Conservation (phyloP, 148 eudicot genomes). For the Rhododendron williamsianum region DNA sequence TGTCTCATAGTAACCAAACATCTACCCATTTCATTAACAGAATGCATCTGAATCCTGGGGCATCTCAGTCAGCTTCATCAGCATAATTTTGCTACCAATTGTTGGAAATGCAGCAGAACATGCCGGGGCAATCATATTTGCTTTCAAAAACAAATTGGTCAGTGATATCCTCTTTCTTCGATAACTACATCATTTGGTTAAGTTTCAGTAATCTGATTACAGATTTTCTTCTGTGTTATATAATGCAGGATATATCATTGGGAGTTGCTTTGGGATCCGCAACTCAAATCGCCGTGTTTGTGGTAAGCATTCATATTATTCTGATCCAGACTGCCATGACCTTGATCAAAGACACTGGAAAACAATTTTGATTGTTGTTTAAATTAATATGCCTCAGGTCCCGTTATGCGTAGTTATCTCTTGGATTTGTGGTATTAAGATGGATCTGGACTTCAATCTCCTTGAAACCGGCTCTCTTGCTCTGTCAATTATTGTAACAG, state of each 20-base stretch:
- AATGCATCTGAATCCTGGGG: conserved; percentile 89
- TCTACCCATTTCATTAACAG: conserved; percentile 24
- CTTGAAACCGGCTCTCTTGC: conserved; percentile 71
- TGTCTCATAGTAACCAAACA: not conserved
- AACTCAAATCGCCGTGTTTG: conserved; percentile 84
- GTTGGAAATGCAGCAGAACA: conserved; percentile 98
- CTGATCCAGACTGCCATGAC: not conserved
- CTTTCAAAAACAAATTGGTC: conserved; percentile 87
- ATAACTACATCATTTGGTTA: not conserved
- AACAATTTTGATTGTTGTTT: not conserved
- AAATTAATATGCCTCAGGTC: conserved; percentile 30
- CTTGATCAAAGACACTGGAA: not conserved
- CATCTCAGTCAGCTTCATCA: conserved; percentile 75
- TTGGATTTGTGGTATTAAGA: conserved; percentile 58
- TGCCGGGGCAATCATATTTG: conserved; percentile 88
- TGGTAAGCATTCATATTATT: conserved; percentile 41
- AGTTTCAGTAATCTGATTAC: not conserved
- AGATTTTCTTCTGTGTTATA: not conserved
- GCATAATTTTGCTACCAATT: conserved; percentile 86
- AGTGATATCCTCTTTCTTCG: conserved; percentile 9
- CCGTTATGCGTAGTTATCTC: conserved; percentile 63
- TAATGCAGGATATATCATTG: conserved; percentile 74
- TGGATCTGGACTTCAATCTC: conserved; percentile 74
- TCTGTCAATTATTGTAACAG: conserved; percentile 56
- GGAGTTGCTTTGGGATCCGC: conserved; percentile 95